These are phyloP conservation scores for Verticillium klebahnii DNA, from an alignment of 2,329 filamentous ascomycete genomes.

Conservation along the genomic window DNA sequence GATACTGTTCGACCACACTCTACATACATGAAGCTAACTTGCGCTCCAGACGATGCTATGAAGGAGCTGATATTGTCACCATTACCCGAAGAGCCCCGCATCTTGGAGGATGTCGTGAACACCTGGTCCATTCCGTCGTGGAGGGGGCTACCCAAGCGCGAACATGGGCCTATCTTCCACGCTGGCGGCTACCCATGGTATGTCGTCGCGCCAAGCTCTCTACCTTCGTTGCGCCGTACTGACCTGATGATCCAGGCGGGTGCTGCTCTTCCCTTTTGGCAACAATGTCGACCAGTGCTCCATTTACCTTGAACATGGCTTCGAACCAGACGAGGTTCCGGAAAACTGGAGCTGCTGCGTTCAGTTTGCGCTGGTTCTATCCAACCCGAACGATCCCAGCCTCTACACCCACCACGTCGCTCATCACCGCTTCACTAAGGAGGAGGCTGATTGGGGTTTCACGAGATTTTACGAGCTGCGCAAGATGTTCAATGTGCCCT, in stretches of 20 bases:
- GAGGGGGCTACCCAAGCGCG: constrained; percentile 69
- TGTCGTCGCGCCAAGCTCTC: constrained; percentile 21
- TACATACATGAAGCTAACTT: constrained; percentile 19
- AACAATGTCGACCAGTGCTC: constrained; percentile 93
- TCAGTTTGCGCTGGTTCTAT: constrained; percentile 89
- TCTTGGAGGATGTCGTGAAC: constrained; percentile 67
- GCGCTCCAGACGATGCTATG: constrained; percentile 70
- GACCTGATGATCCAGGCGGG: constrained; percentile 56
- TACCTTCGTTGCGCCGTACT: constrained; percentile 12
- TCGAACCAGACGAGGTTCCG: constrained; percentile 64
- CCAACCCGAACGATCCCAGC: constrained; percentile 89
- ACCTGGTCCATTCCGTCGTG: constrained; percentile 90
- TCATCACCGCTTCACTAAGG: constrained; percentile 93
- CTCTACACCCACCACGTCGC: constrained; percentile 77
- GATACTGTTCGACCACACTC: background rate
- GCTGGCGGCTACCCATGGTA: constrained; percentile 86
- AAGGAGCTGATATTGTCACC: constrained; percentile 72
- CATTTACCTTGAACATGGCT: constrained; percentile 95
- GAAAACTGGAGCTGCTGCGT: constrained; percentile 97
- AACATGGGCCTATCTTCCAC: constrained; percentile 83
- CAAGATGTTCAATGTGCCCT: constrained; percentile 74
- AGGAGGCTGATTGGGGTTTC: constrained; percentile 98
- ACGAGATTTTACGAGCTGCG: constrained; percentile 91
- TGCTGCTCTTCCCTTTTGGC: constrained; percentile 91
- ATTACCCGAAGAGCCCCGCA: constrained; percentile 70